Base-by-base conservation (phyloP, 768 basidiomycete genomes). In the Boletus patriciae region DNA sequence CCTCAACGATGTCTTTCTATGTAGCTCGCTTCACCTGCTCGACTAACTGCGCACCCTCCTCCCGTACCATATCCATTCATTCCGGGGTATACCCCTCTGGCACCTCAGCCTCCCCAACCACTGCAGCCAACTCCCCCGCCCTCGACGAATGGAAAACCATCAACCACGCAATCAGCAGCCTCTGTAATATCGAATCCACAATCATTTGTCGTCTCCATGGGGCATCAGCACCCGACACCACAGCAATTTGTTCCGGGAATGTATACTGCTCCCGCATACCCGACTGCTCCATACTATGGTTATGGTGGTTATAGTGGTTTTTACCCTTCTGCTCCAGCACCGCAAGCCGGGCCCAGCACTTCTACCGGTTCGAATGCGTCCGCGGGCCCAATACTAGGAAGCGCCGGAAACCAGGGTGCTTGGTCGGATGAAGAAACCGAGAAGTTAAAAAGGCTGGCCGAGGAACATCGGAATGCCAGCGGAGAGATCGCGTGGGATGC, bases 361-460 rank as follows among this genome's bases (percentile, higher is more conserved):
- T 58, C 70, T 55, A 65, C 73, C 18, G 62, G 64, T 48, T 60
- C 66, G 33, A 65, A 69, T 63, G 46, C 56, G 58, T 48, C 64
- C 34, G 42, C 47, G 0, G 62, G 54, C 18, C 52, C 58, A 2
- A 54, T 61, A 44, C 62, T 62, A 6, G 68, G 64, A 41, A 72
- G 65, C 31, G 76, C 70, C 21, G 80, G 81, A 57, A 84, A 84
- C 52, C 85, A 87, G 49, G 90, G 88, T 0, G 78, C 87, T 8
- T 92, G 90, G 91, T 82, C 87, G 3, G 86, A 90, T 8, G 88
- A 87, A 56, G 91, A 93, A 66, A 82, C 81, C 0, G 87, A 88
- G 59, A 78, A 82, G 40, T 66, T 93, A 56, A 86, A 79, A 69
- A 82, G 78, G 50, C 66, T 92, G 21, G 84, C 87, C 0, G 90